Evolutionary conservation across 768 basidiomycete genomes (phyloP).

Genomic region (Suillus fuscotomentosus): DNA sequence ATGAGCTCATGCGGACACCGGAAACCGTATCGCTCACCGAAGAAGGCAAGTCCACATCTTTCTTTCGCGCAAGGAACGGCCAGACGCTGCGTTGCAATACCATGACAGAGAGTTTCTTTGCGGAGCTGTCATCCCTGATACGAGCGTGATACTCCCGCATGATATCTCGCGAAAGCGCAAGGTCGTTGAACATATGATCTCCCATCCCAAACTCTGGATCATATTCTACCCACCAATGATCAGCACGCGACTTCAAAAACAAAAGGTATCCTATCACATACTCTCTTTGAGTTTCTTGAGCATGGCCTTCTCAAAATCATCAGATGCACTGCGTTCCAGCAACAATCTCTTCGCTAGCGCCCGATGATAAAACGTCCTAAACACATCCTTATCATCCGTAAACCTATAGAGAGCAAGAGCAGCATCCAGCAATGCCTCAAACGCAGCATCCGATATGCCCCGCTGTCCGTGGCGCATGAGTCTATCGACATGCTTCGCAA

Average conservation of each 20-base stretch:
- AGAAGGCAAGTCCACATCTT: constrained; percentile 51
- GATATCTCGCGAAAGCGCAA: constrained; percentile 72
- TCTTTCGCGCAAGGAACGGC: constrained; percentile 67
- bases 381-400: constrained; percentile 92
- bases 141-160: constrained; percentile 64
- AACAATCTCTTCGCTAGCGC: constrained; percentile 85
- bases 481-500: constrained; percentile 86
- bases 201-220: constrained; percentile 95
- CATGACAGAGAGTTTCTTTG: constrained; percentile 64
- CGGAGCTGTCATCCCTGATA: constrained; percentile 34
- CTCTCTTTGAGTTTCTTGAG: constrained; percentile 82
- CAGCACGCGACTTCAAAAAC: constrained; percentile 15
- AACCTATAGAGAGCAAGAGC: constrained; percentile 78
- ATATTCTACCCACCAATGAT: constrained; percentile 55
- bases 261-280: constrained; percentile 39
- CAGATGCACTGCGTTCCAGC: constrained; percentile 79
- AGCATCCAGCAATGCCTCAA: constrained; percentile 59
- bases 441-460: constrained; percentile 57
- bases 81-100: constrained; percentile 87
- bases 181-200: constrained; percentile 93
- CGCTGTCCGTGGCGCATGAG: constrained; percentile 88
- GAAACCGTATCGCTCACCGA: constrained; percentile 35
- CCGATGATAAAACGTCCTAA: constrained; percentile 89
- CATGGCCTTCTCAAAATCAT: constrained; percentile 84
- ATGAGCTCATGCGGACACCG: constrained; percentile 6